A percentile compares a stretch with the other conserved stretches of the same genome.
Evolutionary conservation across 257 asterid species (phyloP).

Genomic region (Linderniella brevidens): DNA sequence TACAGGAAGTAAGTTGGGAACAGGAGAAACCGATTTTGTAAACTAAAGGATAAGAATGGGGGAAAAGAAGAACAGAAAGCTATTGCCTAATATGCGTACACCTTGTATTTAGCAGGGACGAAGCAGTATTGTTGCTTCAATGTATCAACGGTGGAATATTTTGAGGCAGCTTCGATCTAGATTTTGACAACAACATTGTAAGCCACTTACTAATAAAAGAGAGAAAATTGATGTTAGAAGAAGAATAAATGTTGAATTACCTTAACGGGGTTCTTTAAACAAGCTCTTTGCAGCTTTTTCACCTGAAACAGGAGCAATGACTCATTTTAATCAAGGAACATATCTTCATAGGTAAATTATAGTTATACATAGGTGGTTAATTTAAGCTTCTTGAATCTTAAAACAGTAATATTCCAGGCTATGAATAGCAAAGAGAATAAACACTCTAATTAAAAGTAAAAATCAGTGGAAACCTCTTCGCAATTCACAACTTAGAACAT

Average conservation of each 20-base stretch:
- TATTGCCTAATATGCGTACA: conserved; percentile 9
- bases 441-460: too few species aligned
- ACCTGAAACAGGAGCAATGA: conserved; percentile 32
- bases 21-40: too few species aligned
- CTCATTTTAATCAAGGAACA: not conserved
- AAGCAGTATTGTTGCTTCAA: conserved; percentile 67
- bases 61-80: too few species aligned
- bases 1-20: not conserved
- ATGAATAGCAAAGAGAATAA: too few species aligned
- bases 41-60: too few species aligned
- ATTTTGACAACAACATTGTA: conserved; percentile 6
- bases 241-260: conserved; percentile 17
- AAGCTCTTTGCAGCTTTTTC: conserved; percentile 82
- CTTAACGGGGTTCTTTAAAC: conserved; percentile 83
- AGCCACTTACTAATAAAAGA: not conserved
- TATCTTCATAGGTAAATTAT: not conserved
- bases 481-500: too few species aligned
- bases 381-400: too few species aligned
- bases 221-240: not conserved
- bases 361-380: not conserved
- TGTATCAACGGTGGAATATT: conserved; percentile 88
- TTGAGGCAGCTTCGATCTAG: conserved; percentile 79
- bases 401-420: too few species aligned
- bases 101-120: conserved; percentile 83
- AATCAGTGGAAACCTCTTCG: too few species aligned